These are phyloP conservation scores for Curvularia sp. DNA, from an alignment of 2,329 filamentous ascomycete genomes.

Conservation along the genomic window DNA sequence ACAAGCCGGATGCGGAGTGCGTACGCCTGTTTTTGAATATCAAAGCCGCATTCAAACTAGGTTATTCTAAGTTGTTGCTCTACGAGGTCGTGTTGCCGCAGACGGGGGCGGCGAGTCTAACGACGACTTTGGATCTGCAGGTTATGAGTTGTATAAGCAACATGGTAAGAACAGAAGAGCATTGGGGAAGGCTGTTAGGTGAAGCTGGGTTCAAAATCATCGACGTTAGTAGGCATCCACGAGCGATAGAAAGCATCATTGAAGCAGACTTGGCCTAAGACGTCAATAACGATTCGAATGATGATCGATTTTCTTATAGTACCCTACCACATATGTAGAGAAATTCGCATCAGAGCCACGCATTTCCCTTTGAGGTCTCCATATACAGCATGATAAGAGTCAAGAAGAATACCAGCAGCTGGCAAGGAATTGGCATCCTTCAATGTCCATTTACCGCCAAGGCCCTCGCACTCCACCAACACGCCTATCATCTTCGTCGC, in stretches of 20 bases:
- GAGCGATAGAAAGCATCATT: conserved; percentile 11
- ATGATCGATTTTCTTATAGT: no score
- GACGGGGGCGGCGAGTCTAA: conserved; percentile 7
- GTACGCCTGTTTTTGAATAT: conserved; percentile 10
- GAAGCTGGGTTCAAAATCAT: conserved; percentile 4
- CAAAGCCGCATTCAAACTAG: conserved; percentile 3
- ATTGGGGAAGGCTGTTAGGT: conserved; percentile 4
- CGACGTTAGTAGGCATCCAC: conserved; percentile 6
- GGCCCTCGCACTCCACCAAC: conserved; percentile 11
- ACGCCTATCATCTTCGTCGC: conserved; percentile 21
- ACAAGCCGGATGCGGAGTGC: conserved; percentile 10
- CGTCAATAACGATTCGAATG: not conserved
- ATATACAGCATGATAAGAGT: not conserved
- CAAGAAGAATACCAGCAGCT: not conserved
- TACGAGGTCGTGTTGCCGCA: conserved; percentile 13
- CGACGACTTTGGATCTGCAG: conserved; percentile 12
- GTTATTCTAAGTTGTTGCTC: conserved; percentile 9
- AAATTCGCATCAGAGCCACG: not conserved
- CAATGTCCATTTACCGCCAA: conserved; percentile 13
- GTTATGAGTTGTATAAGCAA: conserved; percentile 12
- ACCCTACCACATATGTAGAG: not conserved
- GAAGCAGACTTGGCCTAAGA: conserved; percentile 4
- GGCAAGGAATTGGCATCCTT: not conserved
- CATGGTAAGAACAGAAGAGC: conserved; percentile 11
- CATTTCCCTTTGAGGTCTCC: not conserved